Base-by-base conservation (phyloP, 1,139 yeast genomes). In the Debaryomyces robertsiae region DNA sequence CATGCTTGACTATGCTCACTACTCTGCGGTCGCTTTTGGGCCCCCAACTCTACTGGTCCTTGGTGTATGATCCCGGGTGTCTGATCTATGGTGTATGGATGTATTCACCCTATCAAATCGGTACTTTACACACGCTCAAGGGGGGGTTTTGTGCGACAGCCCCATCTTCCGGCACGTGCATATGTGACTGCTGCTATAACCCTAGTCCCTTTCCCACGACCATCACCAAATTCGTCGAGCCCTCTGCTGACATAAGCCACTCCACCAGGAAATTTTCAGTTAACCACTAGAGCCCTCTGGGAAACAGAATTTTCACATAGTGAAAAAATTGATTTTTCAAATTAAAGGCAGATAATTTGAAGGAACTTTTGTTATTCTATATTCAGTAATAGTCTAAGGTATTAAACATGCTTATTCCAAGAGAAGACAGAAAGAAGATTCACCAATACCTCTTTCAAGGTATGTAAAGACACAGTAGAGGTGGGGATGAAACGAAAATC, bases 371-470 rank as follows among this genome's bases (percentile, higher is more conserved):
- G 39, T 32, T 36, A 36, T 32, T 36, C 35, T 37, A 32, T 40
- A 38, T 27, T 31, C 34, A 36, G 34, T 36, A 36, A 40, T 30
- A 36, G 39, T 40, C 41, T 38, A 36, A 25, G 36, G 39, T 37
- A 54, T 55, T 52, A 63, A 87, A 69, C 72, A 93, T 93, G 98
- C 86, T 93, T 82, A 93, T 93, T 84, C 98, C 98, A 79, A 91
- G 88, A 82, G 95, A 88, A 79, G 98, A 93, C 77, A 91, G 98
- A 85, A 89, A 88, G 82, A 89, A 88, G 93, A 93, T 93, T 77
- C 96, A 89, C 94, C 88, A 85, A 77, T 85, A 91, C 87, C 94
- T 93, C 79, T 91, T 90, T 88, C 93, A 89, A 80, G 94, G 95
- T 86, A 84, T 73, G 93, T 85, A 60, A 41, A 33, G 39, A 31